A percentile compares a stretch with the other conserved stretches of the same genome.
Evolutionary conservation across 1,284 basidiomycete genomes (phyloP).

Genomic region (Acaromyces ingoldii): DNA sequence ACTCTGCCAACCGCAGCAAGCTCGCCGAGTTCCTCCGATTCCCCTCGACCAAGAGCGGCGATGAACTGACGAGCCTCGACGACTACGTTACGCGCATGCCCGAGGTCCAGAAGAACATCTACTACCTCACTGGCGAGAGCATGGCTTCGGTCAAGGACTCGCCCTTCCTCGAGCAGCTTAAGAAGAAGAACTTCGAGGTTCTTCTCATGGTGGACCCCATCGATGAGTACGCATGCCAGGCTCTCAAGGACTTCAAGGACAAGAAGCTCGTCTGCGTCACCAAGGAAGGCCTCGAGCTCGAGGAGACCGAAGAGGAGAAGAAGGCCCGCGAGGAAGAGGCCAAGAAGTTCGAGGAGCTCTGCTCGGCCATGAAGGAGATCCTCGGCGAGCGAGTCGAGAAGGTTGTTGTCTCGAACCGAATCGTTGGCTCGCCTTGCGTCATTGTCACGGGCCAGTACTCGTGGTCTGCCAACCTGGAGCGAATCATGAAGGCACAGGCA

Average conservation of each 20-base stretch:
- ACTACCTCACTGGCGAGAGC: constrained; percentile 91
- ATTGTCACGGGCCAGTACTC: constrained; percentile 94
- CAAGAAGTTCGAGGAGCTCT: constrained; percentile 79
- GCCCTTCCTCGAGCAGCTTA: constrained; percentile 97
- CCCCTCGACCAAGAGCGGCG: constrained; percentile 89
- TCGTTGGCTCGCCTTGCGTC: constrained; percentile 51
- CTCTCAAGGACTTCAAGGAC: constrained; percentile 98
- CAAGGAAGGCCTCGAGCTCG: constrained; percentile 98
- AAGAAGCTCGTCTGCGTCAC: constrained; percentile 98
- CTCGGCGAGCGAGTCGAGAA: constrained; percentile 99
- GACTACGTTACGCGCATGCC: constrained; percentile 99
- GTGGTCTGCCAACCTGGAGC: constrained; percentile 99
- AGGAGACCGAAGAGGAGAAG: constrained; percentile 99
- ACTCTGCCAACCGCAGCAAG: constrained; percentile 97
- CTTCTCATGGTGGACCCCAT: constrained; percentile 86
- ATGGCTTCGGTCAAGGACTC: constrained; percentile 86
- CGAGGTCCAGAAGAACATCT: constrained; percentile 98
- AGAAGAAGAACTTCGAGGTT: constrained; percentile 99
- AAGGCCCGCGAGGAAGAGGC: constrained; percentile 79
- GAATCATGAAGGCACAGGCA: constrained; percentile 99
- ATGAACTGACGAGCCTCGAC: constrained; percentile 94
- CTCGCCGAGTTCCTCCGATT: constrained; percentile 99
- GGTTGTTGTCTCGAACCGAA: constrained; percentile 93
- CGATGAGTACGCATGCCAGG: constrained; percentile 62
- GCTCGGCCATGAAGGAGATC: constrained; percentile 93